Percentiles rank a stretch among this genome's conserved stretches.
phyloP scores from a whole-genome alignment of 805 yeast species.

The Middelhovenomyces tepae region DNA sequence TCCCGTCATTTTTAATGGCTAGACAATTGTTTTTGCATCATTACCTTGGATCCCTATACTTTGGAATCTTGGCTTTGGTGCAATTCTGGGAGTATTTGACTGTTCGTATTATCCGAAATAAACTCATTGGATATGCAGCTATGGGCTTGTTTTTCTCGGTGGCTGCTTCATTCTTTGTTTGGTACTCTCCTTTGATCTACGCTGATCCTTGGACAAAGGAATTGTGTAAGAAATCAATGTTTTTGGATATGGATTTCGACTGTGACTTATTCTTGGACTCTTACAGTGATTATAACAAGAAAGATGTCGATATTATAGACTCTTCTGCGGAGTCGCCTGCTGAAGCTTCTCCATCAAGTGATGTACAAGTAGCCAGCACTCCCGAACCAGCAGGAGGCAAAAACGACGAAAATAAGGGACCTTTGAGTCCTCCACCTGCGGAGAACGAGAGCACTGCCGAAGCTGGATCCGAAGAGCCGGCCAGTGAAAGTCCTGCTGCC shows the following conservation, averaged over 20 bases:
- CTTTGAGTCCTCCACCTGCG: too few species aligned
- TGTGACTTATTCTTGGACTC: constrained; percentile 47
- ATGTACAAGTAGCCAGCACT: constrained; percentile 6
- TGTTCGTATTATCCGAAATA: constrained; percentile 28
- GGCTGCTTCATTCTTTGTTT: constrained; percentile 46
- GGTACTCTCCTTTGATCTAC: constrained; percentile 65
- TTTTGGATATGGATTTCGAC: constrained; percentile 79
- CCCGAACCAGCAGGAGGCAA: constrained; percentile 3
- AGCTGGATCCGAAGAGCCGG: constrained; percentile 1
- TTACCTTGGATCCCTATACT: constrained; percentile 86
- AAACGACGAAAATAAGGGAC: neutral
- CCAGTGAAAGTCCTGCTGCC: constrained; percentile 4
- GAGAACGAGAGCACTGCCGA: neutral
- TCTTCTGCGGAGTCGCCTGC: constrained; percentile 2
- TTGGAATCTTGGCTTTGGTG: constrained; percentile 71
- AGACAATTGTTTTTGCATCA: constrained; percentile 92
- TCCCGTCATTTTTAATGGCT: constrained; percentile 71
- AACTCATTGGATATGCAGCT: constrained; percentile 36
- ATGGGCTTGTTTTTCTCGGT: constrained; percentile 41
- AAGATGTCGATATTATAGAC: constrained; percentile 3
- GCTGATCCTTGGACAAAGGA: constrained; percentile 72
- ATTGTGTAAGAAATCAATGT: constrained; percentile 50
- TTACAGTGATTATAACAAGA: constrained; percentile 18
- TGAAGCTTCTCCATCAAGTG: neutral
- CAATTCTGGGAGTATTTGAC: constrained; percentile 37